Conservation (phyloP, 1,139 yeast genomes). For the Taiozyma sp. region DNA sequence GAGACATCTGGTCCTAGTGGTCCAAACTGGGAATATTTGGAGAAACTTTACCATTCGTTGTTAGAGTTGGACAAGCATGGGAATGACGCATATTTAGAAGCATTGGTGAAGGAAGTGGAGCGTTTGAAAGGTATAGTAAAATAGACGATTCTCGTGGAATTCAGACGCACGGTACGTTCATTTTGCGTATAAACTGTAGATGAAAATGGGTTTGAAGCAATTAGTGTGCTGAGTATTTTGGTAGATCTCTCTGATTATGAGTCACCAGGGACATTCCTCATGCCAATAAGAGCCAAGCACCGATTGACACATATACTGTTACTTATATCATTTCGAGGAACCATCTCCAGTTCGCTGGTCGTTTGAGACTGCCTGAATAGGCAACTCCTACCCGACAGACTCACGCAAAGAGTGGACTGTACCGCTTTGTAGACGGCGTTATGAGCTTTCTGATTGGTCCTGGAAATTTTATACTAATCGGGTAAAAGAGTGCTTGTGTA, state of each 20-base stretch:
- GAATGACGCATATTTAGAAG: conserved; percentile 20
- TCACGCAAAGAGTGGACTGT: no score
- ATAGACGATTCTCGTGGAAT: not conserved
- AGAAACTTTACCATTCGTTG: conserved; percentile 49
- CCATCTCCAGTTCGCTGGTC: not conserved
- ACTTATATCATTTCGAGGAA: no score
- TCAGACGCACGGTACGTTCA: no score
- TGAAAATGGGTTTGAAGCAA: no score
- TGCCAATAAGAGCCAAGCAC: no score
- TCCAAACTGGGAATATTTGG: conserved; percentile 65
- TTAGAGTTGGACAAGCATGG: conserved; percentile 37
- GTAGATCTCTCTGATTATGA: no score
- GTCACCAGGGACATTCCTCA: no score
- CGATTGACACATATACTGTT: no score
- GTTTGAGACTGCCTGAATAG: not conserved
- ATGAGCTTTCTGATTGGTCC: no score
- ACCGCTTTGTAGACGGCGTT: no score
- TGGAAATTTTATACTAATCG: not conserved
- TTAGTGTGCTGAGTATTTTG: no score
- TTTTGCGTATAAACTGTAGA: no score
- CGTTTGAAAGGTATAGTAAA: not conserved
- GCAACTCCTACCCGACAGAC: not conserved
- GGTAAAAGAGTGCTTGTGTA: not conserved
- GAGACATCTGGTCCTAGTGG: conserved; percentile 77
- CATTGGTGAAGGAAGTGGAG: conserved; percentile 20